phyloP scores from a whole-genome alignment of 2,329 filamentous ascomycete genomes.

The Ceratocystis variospora region DNA sequence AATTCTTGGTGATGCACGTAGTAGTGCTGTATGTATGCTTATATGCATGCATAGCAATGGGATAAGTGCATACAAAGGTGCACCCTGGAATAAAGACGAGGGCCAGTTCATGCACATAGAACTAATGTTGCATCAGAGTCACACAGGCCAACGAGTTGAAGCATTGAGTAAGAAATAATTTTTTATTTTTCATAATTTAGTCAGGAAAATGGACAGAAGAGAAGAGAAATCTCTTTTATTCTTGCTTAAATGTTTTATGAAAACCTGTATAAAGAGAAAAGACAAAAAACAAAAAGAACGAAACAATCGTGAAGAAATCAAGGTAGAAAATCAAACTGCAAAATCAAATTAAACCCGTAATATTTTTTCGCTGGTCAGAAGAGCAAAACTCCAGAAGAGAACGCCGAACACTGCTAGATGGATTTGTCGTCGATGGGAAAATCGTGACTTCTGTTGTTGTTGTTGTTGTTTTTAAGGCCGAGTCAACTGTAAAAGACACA shows the following conservation, averaged over 20 bases:
- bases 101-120: too few relatives aligned
- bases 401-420: background rate
- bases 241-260: background rate
- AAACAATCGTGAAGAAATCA: background rate
- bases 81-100: too few relatives aligned
- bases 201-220: too few relatives aligned
- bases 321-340: background rate
- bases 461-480: background rate
- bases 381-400: slow-evolving; percentile 4
- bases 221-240: background rate
- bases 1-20: background rate
- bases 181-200: too few relatives aligned
- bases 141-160: too few relatives aligned
- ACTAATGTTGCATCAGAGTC: too few relatives aligned
- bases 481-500: background rate
- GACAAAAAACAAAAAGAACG: background rate
- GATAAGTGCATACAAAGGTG: too few relatives aligned
- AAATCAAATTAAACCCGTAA: background rate
- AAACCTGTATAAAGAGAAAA: background rate
- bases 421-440: background rate
- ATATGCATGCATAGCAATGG: background rate
- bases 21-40: too few relatives aligned
- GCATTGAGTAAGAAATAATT: too few relatives aligned
- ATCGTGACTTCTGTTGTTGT: background rate
- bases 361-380: background rate